Conservation (phyloP, 208 protist genomes). For the Naegleria lovaniensis region DNA sequence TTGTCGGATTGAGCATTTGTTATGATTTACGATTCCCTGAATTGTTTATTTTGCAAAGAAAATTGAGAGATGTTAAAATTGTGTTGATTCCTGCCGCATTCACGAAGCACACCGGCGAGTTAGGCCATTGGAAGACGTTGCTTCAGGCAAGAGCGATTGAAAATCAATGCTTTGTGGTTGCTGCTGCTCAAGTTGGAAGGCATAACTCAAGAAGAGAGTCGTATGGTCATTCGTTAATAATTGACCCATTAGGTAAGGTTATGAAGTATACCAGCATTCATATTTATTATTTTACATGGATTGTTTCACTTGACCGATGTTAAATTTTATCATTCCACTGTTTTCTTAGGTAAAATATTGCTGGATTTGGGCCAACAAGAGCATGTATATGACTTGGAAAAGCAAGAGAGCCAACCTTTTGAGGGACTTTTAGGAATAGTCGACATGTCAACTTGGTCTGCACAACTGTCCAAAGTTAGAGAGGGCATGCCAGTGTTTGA, state of each 20-base stretch:
- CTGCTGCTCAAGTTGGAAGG: conserved; percentile 37
- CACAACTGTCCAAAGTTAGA: not conserved
- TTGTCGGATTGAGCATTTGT: conserved; percentile 36
- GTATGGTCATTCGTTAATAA: conserved; percentile 39
- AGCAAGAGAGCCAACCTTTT: not conserved
- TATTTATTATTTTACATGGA: too few relatives aligned
- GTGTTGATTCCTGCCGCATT: conserved; percentile 40
- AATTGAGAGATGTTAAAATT: conserved; percentile 27
- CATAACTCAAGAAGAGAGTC: conserved; percentile 34
- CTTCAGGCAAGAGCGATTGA: conserved; percentile 39
- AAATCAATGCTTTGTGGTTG: conserved; percentile 44
- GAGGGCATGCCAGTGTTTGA: conserved; percentile 34
- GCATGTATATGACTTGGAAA: not conserved
- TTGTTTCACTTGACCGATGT: too few relatives aligned
- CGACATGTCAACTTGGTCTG: not conserved
- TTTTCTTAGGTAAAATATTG: not conserved
- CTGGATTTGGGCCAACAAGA: not conserved
- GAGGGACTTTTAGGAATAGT: conserved; percentile 4
- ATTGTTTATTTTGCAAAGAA: conserved; percentile 16
- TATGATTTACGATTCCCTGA: conserved; percentile 44
- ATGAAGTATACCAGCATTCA: too few relatives aligned
- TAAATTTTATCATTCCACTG: too few relatives aligned
- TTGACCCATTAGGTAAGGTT: conserved; percentile 40
- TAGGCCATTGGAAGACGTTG: conserved; percentile 39
- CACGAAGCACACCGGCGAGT: conserved; percentile 30